Percentiles rank a stretch among this genome's conserved stretches.
These are phyloP conservation scores for Yueomyces sp. DNA, from an alignment of 805 yeast genomes.

Conservation along the genomic window DNA sequence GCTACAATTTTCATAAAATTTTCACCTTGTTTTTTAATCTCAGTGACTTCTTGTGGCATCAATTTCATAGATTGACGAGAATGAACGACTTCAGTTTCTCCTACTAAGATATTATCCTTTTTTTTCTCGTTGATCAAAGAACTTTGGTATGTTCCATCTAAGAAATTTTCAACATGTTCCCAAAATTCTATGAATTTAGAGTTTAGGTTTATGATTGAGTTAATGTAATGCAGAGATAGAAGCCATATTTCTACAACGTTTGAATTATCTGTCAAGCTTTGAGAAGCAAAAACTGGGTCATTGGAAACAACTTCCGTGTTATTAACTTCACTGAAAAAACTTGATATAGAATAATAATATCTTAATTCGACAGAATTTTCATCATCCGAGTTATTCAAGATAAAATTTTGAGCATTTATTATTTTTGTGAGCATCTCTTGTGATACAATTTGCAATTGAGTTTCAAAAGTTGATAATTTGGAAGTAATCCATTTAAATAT, in stretches of 20 bases:
- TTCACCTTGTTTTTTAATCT: conserved; percentile 28
- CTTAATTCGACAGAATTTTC: conserved; percentile 20
- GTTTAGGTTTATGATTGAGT: conserved; percentile 28
- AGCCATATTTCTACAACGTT: conserved; percentile 49
- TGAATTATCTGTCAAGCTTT: conserved; percentile 34
- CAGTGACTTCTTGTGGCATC: conserved; percentile 29
- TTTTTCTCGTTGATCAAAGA: conserved; percentile 30
- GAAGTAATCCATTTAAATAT: conserved; percentile 46
- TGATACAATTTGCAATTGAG: conserved; percentile 29
- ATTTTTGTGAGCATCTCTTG: conserved; percentile 29
- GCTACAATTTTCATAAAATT: conserved; percentile 26
- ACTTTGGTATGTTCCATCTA: conserved; percentile 33
- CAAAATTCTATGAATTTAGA: conserved; percentile 37
- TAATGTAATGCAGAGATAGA: conserved; percentile 29
- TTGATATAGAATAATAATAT: conserved; percentile 18
- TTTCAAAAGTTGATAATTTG: conserved; percentile 30
- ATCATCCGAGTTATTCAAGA: conserved; percentile 17
- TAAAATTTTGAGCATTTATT: conserved; percentile 27
- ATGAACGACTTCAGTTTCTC: conserved; percentile 17
- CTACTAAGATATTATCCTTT: conserved; percentile 21
- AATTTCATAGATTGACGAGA: conserved; percentile 25
- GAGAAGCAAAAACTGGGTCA: background rate
- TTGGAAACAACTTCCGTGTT: background rate
- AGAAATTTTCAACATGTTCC: conserved; percentile 40
- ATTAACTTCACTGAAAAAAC: background rate